Evolutionary conservation across 129 eudicot species (phyloP).

Genomic region (Tagetes erecta): DNA sequence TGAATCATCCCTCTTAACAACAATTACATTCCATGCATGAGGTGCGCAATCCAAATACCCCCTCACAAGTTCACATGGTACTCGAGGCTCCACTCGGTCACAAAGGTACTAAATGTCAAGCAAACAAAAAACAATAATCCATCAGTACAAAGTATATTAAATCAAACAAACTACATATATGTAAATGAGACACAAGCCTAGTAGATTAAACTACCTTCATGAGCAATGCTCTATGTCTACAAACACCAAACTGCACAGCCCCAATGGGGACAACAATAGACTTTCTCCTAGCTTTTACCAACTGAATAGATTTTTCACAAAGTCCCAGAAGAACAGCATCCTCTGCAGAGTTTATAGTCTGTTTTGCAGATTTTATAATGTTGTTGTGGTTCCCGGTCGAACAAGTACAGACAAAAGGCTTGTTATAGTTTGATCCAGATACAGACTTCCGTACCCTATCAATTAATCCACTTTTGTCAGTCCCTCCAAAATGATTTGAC

Average conservation of each 20-base stretch:
- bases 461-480: constrained; percentile 65
- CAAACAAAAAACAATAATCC: constrained; percentile 27
- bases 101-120: constrained; percentile 66
- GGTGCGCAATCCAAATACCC: constrained; percentile 93
- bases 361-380: constrained; percentile 33
- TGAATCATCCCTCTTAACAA: constrained; percentile 62
- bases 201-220: constrained; percentile 62
- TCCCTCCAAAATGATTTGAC: constrained; percentile 94
- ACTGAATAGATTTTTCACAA: constrained; percentile 76
- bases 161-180: not conserved
- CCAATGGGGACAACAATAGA: constrained; percentile 87
- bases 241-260: constrained; percentile 80
- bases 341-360: constrained; percentile 41
- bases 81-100: constrained; percentile 89
- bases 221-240: constrained; percentile 91
- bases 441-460: constrained; percentile 66
- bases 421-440: constrained; percentile 72
- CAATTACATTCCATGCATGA: constrained; percentile 95
- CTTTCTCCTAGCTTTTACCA: constrained; percentile 60
- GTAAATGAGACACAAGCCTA: constrained; percentile 4
- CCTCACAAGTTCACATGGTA: constrained; percentile 97
- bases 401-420: constrained; percentile 94
- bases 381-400: constrained; percentile 58
- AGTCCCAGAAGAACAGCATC: constrained; percentile 56
- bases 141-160: not conserved